Evolutionary conservation across 179 eudicot species (phyloP).

Genomic region (Silene coronaria): DNA sequence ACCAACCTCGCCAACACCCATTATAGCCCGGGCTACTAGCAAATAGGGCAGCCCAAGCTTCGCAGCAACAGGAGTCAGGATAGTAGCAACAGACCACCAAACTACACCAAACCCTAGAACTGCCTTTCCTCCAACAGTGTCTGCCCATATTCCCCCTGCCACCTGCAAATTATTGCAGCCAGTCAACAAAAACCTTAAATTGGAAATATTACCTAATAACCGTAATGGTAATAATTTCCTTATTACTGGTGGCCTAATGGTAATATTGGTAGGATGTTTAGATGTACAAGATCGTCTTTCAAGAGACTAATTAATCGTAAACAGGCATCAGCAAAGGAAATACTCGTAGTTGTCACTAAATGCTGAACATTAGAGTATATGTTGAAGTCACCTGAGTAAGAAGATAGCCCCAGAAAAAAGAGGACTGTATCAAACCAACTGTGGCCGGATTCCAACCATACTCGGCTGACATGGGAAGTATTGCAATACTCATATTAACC

Average conservation of each 20-base stretch:
- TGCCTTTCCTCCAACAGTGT: conserved; percentile 80
- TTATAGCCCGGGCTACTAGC: conserved; percentile 79
- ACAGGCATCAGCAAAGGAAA: neutral
- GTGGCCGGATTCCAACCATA: conserved; percentile 70
- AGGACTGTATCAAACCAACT: conserved; percentile 80
- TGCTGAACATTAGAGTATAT: neutral
- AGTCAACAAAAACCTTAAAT: neutral
- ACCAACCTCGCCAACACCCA: conserved; percentile 84
- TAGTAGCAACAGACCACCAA: conserved; percentile 97
- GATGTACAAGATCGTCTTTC: too few relatives aligned
- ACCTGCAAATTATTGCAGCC: conserved; percentile 37
- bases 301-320: too few relatives aligned
- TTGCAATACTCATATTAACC: conserved; percentile 97
- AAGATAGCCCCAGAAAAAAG: conserved; percentile 95
- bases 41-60: conserved; percentile 81
- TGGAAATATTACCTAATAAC: neutral
- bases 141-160: conserved; percentile 99
- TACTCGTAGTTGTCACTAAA: neutral
- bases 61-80: conserved; percentile 85
- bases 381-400: conserved; percentile 64
- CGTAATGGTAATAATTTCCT: too few relatives aligned
- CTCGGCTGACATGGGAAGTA: conserved; percentile 86
- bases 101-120: conserved; percentile 88
- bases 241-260: too few relatives aligned
- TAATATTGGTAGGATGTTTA: too few relatives aligned